Base-by-base conservation (phyloP, 1,284 basidiomycete genomes). In the Cryptococcus maquisensis region DNA sequence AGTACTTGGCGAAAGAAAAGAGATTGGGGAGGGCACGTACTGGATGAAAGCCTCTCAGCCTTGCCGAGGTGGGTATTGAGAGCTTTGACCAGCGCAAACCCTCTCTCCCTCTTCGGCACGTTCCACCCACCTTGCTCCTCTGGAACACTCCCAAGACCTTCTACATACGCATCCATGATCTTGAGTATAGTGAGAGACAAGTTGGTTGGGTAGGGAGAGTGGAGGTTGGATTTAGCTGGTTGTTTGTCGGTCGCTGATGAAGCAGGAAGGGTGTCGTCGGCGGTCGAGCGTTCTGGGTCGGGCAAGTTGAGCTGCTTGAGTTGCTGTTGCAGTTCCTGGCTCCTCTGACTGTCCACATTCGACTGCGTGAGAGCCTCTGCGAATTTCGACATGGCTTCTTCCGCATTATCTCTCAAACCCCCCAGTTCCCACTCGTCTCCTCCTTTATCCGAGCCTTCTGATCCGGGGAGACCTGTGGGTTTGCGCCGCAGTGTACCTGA, bases 91-190 rank as follows among this genome's bases (percentile, higher is more conserved):
- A 72, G 51, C 3, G 50, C 63, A 37, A 73, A 60, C 15, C 63
- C 69, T 28, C 73, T 64, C 47, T 75, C 71, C 2, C 68, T 55
- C 60, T 72, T 72, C 21, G 69, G 55, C 4, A 66, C 61, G 7
- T 53, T 61, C 74, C 74, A 76, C 8, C 73, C 73, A 16, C 68
- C 68, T 13, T 61, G 52, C 3, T 63, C 62, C 1, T 24, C 16
- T 2, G 64, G 52, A 15, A 71, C 56, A 2, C 64, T 57, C 9
- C 66, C 64, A 41, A 75, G 51, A 15, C 71, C 72, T 2, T 67
- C 51, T 32, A 74, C 64, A 55, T 76, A 76, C 39, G 62, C 64
- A 49, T 77, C 75, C 54, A 74, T 68, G 6, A 77, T 55, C 38
- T 68, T 65, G 16, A 77, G 60, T 16, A 77, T 55, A 2, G 70